These are phyloP conservation scores for Polytrichum commune DNA, from an alignment of 225 moss, liverwort and hornwort species.

Conservation along the genomic window DNA sequence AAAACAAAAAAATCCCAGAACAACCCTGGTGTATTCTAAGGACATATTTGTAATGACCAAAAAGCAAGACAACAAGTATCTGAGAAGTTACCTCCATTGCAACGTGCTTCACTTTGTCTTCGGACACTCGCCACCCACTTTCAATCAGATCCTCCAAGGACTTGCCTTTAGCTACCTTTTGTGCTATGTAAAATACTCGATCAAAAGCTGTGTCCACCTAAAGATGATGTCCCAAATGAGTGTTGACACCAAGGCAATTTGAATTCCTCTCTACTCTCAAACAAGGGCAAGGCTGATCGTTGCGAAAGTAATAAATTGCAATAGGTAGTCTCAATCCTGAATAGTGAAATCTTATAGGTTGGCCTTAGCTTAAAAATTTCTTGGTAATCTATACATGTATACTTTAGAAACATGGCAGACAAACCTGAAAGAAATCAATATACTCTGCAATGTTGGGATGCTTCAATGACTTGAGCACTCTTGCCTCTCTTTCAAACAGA, in stretches of 20 bases:
- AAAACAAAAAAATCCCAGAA: no score
- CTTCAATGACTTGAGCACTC: slow-evolving; percentile 77
- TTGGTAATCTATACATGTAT: no score
- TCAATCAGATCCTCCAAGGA: slow-evolving; percentile 62
- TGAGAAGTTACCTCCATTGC: slow-evolving; percentile 57
- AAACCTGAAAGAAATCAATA: slow-evolving; percentile 89
- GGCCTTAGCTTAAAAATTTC: no score
- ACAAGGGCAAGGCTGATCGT: no score
- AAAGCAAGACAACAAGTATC: neutral
- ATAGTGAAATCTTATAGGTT: no score
- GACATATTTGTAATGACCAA: no score
- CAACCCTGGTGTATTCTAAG: no score
- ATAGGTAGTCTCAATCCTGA: no score
- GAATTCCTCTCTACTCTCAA: no score
- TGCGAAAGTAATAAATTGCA: no score
- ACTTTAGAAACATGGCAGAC: neutral
- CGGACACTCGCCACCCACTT: slow-evolving; percentile 77
- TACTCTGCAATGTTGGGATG: slow-evolving; percentile 91
- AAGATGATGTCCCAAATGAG: slow-evolving; percentile 13
- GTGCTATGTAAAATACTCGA: slow-evolving; percentile 83
- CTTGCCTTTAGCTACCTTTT: slow-evolving; percentile 77
- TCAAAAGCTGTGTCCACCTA: slow-evolving; percentile 71
- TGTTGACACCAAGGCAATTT: neutral
- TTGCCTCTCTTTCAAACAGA: slow-evolving; percentile 92
- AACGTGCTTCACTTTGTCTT: slow-evolving; percentile 70